phyloP scores from a whole-genome alignment of 768 basidiomycete species.

The Pholiota molesta region DNA sequence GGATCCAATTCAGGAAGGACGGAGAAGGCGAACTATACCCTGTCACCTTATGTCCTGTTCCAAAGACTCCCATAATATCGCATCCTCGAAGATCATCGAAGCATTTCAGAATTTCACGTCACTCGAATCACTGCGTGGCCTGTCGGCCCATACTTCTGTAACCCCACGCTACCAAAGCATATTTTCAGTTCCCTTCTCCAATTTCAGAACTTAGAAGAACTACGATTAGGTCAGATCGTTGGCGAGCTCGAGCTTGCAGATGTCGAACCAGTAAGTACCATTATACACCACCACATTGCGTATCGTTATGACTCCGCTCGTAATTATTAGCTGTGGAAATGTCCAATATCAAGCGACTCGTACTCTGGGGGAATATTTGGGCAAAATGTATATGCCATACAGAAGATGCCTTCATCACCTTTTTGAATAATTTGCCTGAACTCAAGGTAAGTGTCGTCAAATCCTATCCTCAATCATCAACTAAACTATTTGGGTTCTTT shows the following conservation, averaged over 20 bases:
- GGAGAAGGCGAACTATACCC: background rate
- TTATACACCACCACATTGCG: background rate
- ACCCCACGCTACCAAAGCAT: background rate
- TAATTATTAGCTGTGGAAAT: conserved; percentile 14
- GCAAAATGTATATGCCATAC: conserved; percentile 2
- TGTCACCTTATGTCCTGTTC: background rate
- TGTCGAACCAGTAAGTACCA: conserved; percentile 11
- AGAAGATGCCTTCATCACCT: conserved; percentile 3
- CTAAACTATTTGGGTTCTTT: background rate
- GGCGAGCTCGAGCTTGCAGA: background rate
- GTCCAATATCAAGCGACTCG: conserved; percentile 13
- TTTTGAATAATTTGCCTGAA: conserved; percentile 10
- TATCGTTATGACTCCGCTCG: background rate
- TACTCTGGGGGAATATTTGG: conserved; percentile 12
- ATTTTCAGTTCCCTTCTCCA: conserved; percentile 13
- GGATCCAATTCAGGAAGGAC: conserved; percentile 13
- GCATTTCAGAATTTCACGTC: conserved; percentile 12
- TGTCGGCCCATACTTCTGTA: background rate
- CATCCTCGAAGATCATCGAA: conserved; percentile 3
- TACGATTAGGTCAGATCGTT: conserved; percentile 13
- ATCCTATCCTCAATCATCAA: background rate
- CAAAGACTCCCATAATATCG: background rate
- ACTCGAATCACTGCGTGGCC: conserved; percentile 16
- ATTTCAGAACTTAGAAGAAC: conserved; percentile 11
- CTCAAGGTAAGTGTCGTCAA: conserved; percentile 1